phyloP scores from a whole-genome alignment of 2,329 filamentous ascomycete species.

The Aspergillus latus region DNA sequence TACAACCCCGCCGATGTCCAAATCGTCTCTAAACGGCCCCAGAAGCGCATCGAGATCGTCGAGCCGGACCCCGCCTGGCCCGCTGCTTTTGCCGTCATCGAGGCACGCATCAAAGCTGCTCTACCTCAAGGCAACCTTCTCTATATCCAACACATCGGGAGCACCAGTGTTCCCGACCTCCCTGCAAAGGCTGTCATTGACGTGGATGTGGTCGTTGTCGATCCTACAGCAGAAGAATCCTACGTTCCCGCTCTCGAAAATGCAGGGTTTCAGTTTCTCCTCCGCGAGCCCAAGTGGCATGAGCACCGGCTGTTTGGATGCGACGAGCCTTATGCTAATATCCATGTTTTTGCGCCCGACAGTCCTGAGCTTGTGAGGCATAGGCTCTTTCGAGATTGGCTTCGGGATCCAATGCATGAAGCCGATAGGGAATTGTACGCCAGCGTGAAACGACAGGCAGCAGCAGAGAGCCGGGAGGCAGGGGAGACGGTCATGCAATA shows the following conservation, averaged over 20 bases:
- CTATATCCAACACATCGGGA: conserved; percentile 50
- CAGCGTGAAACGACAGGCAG: conserved; percentile 40
- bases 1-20: conserved; percentile 5
- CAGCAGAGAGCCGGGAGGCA: conserved; percentile 27
- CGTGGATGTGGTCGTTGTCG: conserved; percentile 50
- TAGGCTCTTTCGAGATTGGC: conserved; percentile 48
- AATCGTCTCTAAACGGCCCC: background rate
- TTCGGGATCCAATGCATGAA: conserved; percentile 32
- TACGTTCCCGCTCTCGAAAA: conserved; percentile 48
- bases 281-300: conserved; percentile 51
- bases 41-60: conserved; percentile 23
- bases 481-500: conserved; percentile 43
- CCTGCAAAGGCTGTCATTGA: conserved; percentile 56
- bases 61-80: conserved; percentile 27
- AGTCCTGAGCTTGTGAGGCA: conserved; percentile 47
- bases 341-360: conserved; percentile 52
- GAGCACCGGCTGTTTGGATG: conserved; percentile 50
- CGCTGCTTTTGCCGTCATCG: conserved; percentile 17
- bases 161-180: conserved; percentile 52
- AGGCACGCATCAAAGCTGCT: conserved; percentile 22
- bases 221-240: conserved; percentile 42
- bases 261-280: conserved; percentile 48
- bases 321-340: conserved; percentile 43
- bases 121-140: conserved; percentile 20
- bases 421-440: conserved; percentile 46